phyloP scores from a whole-genome alignment of 2,329 filamentous ascomycete genomes.

The Coccinonectria pachysandricola region DNA sequence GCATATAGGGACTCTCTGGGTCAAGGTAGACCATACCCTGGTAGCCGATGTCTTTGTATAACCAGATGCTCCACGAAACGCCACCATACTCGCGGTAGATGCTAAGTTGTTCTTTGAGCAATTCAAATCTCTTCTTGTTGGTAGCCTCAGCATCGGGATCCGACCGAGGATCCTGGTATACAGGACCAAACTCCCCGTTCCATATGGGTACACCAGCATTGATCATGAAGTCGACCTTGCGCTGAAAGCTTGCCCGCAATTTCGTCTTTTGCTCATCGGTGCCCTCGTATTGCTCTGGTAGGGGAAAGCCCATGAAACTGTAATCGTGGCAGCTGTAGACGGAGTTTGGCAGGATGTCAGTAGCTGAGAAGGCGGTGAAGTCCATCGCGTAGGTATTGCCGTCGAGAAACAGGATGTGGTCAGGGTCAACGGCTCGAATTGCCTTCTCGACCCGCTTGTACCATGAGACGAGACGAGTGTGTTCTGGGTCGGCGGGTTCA shows the following conservation, averaged over 20 bases:
- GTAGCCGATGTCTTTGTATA: constrained; percentile 47
- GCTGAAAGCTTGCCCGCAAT: constrained; percentile 28
- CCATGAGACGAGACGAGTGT: constrained; percentile 25
- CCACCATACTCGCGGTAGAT: constrained; percentile 24
- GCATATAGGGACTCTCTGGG: constrained; percentile 37
- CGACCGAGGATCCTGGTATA: constrained; percentile 29
- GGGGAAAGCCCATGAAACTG: constrained; percentile 38
- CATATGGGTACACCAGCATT: constrained; percentile 31
- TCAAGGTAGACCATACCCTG: constrained; percentile 44
- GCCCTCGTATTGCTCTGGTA: constrained; percentile 28
- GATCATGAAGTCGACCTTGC: constrained; percentile 35
- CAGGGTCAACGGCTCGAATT: constrained; percentile 30
- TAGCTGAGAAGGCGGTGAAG: constrained; percentile 32
- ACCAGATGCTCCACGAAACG: constrained; percentile 49
- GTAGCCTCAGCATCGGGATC: constrained; percentile 24
- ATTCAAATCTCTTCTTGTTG: constrained; percentile 30
- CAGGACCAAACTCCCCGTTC: constrained; percentile 43
- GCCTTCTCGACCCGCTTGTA: constrained; percentile 30
- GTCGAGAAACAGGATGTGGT: constrained; percentile 41
- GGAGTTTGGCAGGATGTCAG: constrained; percentile 32
- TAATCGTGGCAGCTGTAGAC: constrained; percentile 47
- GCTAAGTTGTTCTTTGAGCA: constrained; percentile 30
- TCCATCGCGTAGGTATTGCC: constrained; percentile 46
- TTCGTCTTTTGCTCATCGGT: constrained; percentile 31
- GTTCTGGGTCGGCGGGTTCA: constrained; percentile 23